Evolutionary conservation across 1,284 basidiomycete genomes (phyloP).

Genomic region (Phylloboletellus chloephorus): DNA sequence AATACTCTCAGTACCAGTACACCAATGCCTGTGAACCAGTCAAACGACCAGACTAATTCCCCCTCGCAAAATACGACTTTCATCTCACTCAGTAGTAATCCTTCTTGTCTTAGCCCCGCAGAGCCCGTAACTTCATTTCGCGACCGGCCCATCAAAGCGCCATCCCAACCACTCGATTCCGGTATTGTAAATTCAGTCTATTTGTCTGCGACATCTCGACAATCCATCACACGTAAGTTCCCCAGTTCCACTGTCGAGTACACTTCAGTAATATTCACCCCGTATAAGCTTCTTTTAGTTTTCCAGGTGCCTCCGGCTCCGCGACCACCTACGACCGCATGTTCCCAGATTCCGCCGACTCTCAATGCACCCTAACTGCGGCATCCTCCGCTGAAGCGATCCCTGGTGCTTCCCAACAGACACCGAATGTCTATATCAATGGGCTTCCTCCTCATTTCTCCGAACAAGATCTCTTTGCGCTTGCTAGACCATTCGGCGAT

Average conservation of each 20-base stretch:
- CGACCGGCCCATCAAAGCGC: conserved; percentile 8
- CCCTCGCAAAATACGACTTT: conserved; percentile 13
- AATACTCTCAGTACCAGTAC: conserved; percentile 9
- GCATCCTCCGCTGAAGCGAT: conserved; percentile 15
- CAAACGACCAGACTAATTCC: conserved; percentile 20
- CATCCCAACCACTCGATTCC: conserved; percentile 10
- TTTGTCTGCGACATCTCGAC: conserved; percentile 9
- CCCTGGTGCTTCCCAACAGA: conserved; percentile 25
- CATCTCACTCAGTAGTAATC: conserved; percentile 16
- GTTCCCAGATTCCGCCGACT: conserved; percentile 13
- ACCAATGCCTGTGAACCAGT: conserved; percentile 17
- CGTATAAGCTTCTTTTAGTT: conserved; percentile 25
- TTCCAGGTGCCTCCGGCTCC: conserved; percentile 12
- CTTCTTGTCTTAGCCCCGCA: conserved; percentile 23
- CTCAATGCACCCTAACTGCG: conserved; percentile 10
- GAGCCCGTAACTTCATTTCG: conserved; percentile 11
- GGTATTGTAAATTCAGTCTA: conserved; percentile 11
- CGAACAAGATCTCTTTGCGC: conserved; percentile 55
- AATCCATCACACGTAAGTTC: conserved; percentile 25
- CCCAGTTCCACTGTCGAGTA: not conserved
- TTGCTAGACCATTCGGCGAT: conserved; percentile 49
- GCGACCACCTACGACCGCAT: conserved; percentile 10
- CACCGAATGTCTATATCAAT: conserved; percentile 66
- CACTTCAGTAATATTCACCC: conserved; percentile 7
- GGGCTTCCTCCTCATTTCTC: conserved; percentile 60